Evolutionary conservation across 169 alveolate genomes (phyloP).

Genomic region (Plasmodium malariae): DNA sequence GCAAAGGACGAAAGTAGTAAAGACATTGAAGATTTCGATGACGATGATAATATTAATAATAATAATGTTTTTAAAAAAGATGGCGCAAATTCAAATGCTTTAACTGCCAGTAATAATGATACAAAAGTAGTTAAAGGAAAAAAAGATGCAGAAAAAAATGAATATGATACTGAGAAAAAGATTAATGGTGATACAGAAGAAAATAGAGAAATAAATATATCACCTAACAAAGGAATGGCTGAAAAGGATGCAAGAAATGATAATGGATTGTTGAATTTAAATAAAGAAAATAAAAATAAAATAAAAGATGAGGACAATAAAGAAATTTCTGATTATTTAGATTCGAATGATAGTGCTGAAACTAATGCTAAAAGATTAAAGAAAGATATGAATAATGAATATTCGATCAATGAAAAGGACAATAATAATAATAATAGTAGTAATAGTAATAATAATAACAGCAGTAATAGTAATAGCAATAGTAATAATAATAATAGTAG

Average conservation of each 20-base stretch:
- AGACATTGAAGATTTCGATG: slow-evolving; percentile 46
- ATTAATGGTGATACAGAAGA: slow-evolving; percentile 22
- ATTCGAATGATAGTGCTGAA: slow-evolving; percentile 13
- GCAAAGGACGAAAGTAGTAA: slow-evolving; percentile 20
- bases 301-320: slow-evolving; percentile 35
- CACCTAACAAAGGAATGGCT: neutral
- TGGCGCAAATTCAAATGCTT: slow-evolving; percentile 11
- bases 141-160: slow-evolving; percentile 38
- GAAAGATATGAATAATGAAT: slow-evolving; percentile 47
- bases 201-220: slow-evolving; percentile 6
- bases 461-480: no score
- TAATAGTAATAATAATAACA: no score
- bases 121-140: slow-evolving; percentile 23
- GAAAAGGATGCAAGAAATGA: neutral
- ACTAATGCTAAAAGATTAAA: slow-evolving; percentile 48
- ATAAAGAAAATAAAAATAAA: slow-evolving; percentile 17
- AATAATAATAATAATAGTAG: no score
- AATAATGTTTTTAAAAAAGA: slow-evolving; percentile 34
- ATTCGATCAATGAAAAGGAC: slow-evolving; percentile 12
- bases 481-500: no score
- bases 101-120: slow-evolving; percentile 14
- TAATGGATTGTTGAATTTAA: neutral
- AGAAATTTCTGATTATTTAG: slow-evolving; percentile 14
- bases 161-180: slow-evolving; percentile 19
- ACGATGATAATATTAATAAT: neutral